Evolutionary conservation across 73 alveolate genomes (phyloP).

Genomic region (Stentor roeselii): DNA sequence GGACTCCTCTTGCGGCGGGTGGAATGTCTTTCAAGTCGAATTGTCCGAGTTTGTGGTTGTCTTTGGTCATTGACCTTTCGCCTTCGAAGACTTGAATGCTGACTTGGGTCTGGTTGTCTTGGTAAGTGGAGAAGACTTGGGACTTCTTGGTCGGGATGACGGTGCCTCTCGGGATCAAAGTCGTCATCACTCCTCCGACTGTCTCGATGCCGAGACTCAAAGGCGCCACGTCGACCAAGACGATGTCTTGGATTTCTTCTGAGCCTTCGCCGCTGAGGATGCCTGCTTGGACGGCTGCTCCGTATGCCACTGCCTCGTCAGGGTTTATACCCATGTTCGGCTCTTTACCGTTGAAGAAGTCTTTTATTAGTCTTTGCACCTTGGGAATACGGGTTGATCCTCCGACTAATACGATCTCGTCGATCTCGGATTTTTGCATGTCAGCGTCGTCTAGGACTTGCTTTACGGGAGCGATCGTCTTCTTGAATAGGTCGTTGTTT

Average conservation of each 20-base stretch:
- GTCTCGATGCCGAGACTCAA: conserved; percentile 98
- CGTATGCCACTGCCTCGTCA: conserved; percentile 99
- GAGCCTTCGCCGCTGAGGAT: conserved; percentile 94
- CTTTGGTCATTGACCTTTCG: conserved; percentile 97
- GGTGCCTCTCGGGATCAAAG: conserved; percentile 96
- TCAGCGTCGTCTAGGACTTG: conserved; percentile 92
- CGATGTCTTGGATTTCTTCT: conserved; percentile 84
- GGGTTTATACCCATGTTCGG: conserved; percentile 98
- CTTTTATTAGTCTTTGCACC: conserved; percentile 92
- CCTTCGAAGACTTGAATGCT: conserved; percentile 95
- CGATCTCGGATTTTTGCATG: conserved; percentile 55
- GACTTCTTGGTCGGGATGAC: conserved; percentile 98
- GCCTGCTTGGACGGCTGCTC: conserved; percentile 99
- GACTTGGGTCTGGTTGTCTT: conserved; percentile 93
- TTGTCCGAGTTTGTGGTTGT: conserved; percentile 96
- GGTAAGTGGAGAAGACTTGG: conserved; percentile 96
- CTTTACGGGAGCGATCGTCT: conserved; percentile 93
- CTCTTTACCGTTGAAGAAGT: conserved; percentile 97
- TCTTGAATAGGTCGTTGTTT: conserved; percentile 85
- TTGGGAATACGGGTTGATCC: conserved; percentile 99
- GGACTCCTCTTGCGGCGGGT: conserved; percentile 97
- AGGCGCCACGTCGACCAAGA: conserved; percentile 96
- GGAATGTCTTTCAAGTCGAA: conserved; percentile 96
- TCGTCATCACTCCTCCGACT: conserved; percentile 99
- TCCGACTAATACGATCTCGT: conserved; percentile 92